phyloP scores from a whole-genome alignment of 1,139 yeast species.

The Lodderomyces orthopsilosis region DNA sequence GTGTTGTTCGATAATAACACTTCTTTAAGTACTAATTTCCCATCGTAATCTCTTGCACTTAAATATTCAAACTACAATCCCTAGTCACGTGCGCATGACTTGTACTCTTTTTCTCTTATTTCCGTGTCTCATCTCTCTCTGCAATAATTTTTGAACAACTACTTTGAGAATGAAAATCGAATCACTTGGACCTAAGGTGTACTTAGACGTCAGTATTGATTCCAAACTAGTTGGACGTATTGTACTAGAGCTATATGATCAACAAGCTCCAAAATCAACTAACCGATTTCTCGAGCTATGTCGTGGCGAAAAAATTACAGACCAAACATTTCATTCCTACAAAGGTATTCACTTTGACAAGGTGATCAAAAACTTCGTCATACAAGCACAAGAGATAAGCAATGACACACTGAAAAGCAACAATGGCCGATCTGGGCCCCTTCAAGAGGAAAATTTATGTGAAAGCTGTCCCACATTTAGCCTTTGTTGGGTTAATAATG shows the following conservation, averaged over 20 bases:
- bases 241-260: constrained; percentile 55
- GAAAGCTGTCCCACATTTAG: constrained; percentile 48
- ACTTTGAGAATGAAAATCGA: constrained; percentile 45
- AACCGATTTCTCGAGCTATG: constrained; percentile 53
- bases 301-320: constrained; percentile 27
- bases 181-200: constrained; percentile 37
- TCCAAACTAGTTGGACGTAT: constrained; percentile 54
- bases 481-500: constrained; percentile 73
- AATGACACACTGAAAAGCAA: constrained; percentile 28
- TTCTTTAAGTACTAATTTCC: too few species aligned
- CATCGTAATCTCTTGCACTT: too few species aligned
- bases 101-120: background rate
- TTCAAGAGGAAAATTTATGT: constrained; percentile 61
- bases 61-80: too few species aligned
- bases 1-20: too few species aligned
- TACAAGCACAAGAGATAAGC: constrained; percentile 71
- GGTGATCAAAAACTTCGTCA: constrained; percentile 69
- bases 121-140: background rate
- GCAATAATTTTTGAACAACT: too few species aligned
- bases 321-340: constrained; percentile 26
- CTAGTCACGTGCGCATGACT: too few species aligned
- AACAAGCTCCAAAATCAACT: constrained; percentile 58
- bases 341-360: constrained; percentile 58
- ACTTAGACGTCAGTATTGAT: constrained; percentile 56
- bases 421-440: constrained; percentile 22